Evolutionary conservation across 1,139 yeast species (phyloP), one percentile per base, ranked within the genome.

Genomic region (Nadsonia commutata): DNA sequence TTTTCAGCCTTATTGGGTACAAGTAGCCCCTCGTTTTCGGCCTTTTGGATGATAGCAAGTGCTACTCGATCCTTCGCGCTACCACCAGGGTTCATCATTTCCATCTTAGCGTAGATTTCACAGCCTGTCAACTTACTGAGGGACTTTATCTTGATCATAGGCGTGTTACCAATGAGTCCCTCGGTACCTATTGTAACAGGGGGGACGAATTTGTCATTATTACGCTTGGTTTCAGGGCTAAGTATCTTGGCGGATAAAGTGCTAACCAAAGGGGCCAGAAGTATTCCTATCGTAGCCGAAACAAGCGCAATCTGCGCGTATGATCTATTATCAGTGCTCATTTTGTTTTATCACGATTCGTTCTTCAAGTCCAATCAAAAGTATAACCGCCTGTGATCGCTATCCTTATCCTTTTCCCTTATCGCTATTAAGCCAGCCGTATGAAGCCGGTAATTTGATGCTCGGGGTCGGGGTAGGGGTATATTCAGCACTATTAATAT

Each of bases 31-130:
- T 56, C 50, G 11, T 51, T 45, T 59, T 84, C 95, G 45, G 83
- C 82, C 18, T 73, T 74, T 44, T 74, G 64, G 27, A 88, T 80
- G 52, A 90, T 81, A 1, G 94, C 82, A 42, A 84, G 68, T 1
- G 97, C 98, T 37, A 90, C 94, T 44, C 98, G 67, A 57, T 90
- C 98, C 57, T 90, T 90, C 33, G 96, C 94, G 42, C 94, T 82
- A 0, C 97, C 97, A 18, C 94, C 98, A 1, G 97, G 97, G 55
- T 90, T 90, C 53, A 72, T 65, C 47, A 85, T 65, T 60, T 90
- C 98, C 48, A 88, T 63, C 57, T 90, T 90, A 45, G 94, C 97
- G 55, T 78, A 83, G 8, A 90, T 76, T 41, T 80, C 78, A 56
- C 94, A 80, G 0, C 94, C 94, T 0, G 95, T 84, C 19, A 70